Percentiles rank a stretch among this genome's conserved stretches.
phyloP scores from a whole-genome alignment of 495 filamentous ascomycete genomes.

The Tuber indicum region DNA sequence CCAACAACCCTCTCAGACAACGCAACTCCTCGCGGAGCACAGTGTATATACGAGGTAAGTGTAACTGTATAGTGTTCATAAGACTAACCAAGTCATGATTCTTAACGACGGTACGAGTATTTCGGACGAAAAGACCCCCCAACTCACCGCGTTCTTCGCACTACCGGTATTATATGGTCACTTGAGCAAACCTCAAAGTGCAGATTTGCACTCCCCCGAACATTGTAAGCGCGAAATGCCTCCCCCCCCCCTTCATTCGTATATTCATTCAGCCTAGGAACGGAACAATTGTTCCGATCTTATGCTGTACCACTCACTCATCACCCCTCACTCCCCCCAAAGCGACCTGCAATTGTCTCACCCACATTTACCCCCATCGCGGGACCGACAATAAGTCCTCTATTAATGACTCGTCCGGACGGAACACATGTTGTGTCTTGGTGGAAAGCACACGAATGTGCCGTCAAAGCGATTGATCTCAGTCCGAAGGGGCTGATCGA shows the following conservation, averaged over 20 bases:
- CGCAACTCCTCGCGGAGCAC: too few relatives aligned
- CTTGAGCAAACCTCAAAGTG: not conserved
- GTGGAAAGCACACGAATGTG: not conserved
- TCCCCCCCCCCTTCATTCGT: not conserved
- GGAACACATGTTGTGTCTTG: too few relatives aligned
- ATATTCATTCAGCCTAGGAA: not conserved
- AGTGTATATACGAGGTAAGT: too few relatives aligned
- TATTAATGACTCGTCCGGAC: not conserved
- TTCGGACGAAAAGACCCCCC: not conserved
- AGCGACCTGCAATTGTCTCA: not conserved
- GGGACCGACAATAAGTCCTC: not conserved
- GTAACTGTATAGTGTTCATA: too few relatives aligned
- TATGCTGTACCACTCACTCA: not conserved
- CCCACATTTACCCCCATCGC: not conserved
- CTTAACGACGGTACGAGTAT: not conserved
- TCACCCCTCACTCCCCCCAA: too few relatives aligned
- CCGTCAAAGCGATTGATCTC: not conserved
- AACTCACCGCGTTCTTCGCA: not conserved
- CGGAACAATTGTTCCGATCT: not conserved
- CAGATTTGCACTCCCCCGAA: not conserved
- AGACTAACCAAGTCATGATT: not conserved
- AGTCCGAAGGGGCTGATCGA: not conserved
- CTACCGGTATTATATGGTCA: not conserved
- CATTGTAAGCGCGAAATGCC: not conserved
- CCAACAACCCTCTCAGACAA: not conserved